A percentile compares a stretch with the other conserved stretches of the same genome.
Evolutionary conservation across 768 basidiomycete genomes (phyloP).

Genomic region (Kwoniella europaea): DNA sequence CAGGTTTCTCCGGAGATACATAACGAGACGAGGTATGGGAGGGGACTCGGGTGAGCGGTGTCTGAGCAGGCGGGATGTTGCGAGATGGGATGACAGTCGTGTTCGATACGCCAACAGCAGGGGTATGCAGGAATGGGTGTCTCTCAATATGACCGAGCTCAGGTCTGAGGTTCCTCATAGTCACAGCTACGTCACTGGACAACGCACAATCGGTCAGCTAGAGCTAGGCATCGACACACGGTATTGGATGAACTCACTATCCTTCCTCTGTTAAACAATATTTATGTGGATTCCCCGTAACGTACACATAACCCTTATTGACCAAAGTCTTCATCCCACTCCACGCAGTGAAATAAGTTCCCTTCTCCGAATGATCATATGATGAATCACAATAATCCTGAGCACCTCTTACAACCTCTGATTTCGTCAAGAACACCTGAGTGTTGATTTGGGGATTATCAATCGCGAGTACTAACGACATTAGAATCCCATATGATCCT

Average conservation of each 20-base stretch:
- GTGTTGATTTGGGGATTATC: conserved; percentile 45
- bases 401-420: conserved; percentile 43
- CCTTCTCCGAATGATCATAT: conserved; percentile 47
- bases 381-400: conserved; percentile 45
- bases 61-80: neutral
- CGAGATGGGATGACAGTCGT: neutral
- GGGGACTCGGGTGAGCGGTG: neutral
- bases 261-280: conserved; percentile 54
- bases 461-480: conserved; percentile 51
- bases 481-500: conserved; percentile 53
- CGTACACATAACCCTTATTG: conserved; percentile 50
- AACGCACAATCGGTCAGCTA: neutral
- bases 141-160: conserved; percentile 32
- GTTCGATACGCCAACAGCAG: conserved; percentile 18
- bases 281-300: conserved; percentile 49
- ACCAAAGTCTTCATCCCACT: conserved; percentile 49
- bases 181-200: conserved; percentile 42
- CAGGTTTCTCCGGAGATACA: neutral
- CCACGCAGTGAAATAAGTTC: conserved; percentile 52
- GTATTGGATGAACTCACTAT: conserved; percentile 42
- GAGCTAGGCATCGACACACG: neutral
- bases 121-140: conserved; percentile 40
- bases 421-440: conserved; percentile 47
- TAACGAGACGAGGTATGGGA: neutral
- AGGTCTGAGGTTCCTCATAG: conserved; percentile 37